These are phyloP conservation scores for Paraconiothyrium brasiliense DNA, from an alignment of 2,329 filamentous ascomycete genomes.

Conservation along the genomic window DNA sequence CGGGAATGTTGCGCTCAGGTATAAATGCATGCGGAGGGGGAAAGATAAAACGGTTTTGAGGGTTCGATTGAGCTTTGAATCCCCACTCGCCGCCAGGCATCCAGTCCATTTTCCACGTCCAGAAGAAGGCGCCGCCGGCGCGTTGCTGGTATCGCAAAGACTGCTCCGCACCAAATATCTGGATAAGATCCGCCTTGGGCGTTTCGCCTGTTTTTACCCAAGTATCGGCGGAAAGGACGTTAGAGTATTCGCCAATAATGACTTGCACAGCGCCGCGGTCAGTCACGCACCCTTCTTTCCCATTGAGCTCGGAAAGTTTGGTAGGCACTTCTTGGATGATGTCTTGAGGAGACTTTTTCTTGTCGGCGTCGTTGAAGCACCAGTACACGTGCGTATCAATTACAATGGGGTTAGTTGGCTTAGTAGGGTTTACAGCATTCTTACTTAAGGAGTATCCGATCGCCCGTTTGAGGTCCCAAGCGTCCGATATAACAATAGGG, in stretches of 20 bases:
- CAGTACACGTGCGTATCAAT: constrained; percentile 70
- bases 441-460: constrained; percentile 57
- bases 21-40: constrained; percentile 46
- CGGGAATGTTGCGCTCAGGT: constrained; percentile 43
- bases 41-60: constrained; percentile 41
- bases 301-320: constrained; percentile 58
- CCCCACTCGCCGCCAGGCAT: constrained; percentile 71
- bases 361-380: constrained; percentile 64
- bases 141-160: constrained; percentile 59
- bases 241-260: constrained; percentile 68
- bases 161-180: constrained; percentile 60
- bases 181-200: constrained; percentile 52
- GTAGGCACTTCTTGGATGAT: constrained; percentile 58
- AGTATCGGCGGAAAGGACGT: constrained; percentile 62
- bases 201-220: constrained; percentile 52
- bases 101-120: constrained; percentile 71
- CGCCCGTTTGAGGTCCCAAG: constrained; percentile 61
- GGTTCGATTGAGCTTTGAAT: constrained; percentile 61
- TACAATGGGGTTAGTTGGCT: constrained; percentile 58
- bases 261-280: constrained; percentile 62
- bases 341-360: constrained; percentile 60
- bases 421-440: constrained; percentile 45
- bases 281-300: constrained; percentile 58
- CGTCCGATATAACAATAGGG: constrained; percentile 67
- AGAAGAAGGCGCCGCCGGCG: constrained; percentile 65